Evolutionary conservation across 2,329 filamentous ascomycete species (phyloP), one percentile per base, ranked within the genome.

Genomic region (Penicillium sp.): DNA sequence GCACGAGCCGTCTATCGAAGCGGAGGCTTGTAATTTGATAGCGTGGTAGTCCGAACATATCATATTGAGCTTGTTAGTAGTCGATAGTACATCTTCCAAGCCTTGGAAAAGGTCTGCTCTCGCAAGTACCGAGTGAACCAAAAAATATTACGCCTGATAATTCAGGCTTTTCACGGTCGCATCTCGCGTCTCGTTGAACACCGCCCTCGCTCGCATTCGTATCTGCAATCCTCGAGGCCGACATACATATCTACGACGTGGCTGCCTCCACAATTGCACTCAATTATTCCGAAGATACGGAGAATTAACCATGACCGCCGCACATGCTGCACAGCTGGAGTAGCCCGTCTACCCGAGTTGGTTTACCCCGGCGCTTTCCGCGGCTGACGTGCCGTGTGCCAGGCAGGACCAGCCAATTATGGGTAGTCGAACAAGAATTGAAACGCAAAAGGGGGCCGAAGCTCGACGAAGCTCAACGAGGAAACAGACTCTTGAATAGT

Each of bases 361-460:
- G 28, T n/a, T 25, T 37, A 19, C 35, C 53, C 58, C 59, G 63
- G 68, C 69, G 70, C 68, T 68, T 70, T 68, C 63, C 66, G 70
- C 69, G 68, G 65, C 55, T 67, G 64, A 33, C 54, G 38, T 60
- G 42, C 53, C 35, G 54, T 61, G 54, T 61, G 25, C 30, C 55
- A 28, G 33, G 40, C 45, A 16, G 43, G 46, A 53, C 28, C 53
- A 37, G 49, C 52, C 52, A 42, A 40, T 54, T 42, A 16, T 22
- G 52, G 52, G 37, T 40, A 42, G 10, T 40, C 13, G 35, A 54
- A 54, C 7, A 14, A 35, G 3, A 63, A 55, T 55, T 35, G 52
- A 45, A 45, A 55, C 37, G 37, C 26, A 19, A 43, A 33, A 43
- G 38, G 52, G 52, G 37, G 11, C 45, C 46, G 46, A 19, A 35